phyloP scores from a whole-genome alignment of 495 filamentous ascomycete genomes.

The Penicillium macrosclerotiorum region DNA sequence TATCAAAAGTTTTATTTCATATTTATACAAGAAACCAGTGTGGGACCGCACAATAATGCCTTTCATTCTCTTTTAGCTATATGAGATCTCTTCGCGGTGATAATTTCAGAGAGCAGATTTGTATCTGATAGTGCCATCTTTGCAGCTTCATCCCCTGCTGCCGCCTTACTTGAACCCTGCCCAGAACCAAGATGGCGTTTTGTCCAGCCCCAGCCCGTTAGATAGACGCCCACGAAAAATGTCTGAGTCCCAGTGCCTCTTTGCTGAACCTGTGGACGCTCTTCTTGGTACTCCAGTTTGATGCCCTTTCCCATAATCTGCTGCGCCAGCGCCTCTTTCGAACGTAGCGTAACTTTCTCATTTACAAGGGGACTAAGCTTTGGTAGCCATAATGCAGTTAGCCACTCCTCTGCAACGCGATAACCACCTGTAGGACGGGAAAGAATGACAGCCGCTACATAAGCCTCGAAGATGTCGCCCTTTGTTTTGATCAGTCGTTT shows the following conservation, averaged over 20 bases:
- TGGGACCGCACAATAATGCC: background rate
- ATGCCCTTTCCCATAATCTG: conserved; percentile 57
- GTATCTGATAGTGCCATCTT: conserved; percentile 59
- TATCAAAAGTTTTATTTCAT: no score
- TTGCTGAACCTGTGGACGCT: conserved; percentile 49
- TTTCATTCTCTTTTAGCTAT: conserved; percentile 8
- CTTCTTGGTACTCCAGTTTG: conserved; percentile 64
- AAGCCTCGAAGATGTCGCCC: conserved; percentile 87
- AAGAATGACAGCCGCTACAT: conserved; percentile 73
- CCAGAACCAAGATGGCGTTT: conserved; percentile 65
- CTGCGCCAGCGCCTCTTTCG: conserved; percentile 56
- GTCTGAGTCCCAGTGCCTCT: conserved; percentile 53
- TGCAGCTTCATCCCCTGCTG: conserved; percentile 72
- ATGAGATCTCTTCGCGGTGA: conserved; percentile 47
- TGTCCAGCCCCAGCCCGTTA: conserved; percentile 71
- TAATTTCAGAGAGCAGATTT: conserved; percentile 54
- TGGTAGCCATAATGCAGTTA: conserved; percentile 67
- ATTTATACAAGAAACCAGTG: no score
- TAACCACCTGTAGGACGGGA: conserved; percentile 61
- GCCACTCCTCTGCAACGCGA: conserved; percentile 59
- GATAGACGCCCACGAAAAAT: conserved; percentile 68
- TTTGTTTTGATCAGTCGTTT: conserved; percentile 65
- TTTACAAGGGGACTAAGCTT: conserved; percentile 31
- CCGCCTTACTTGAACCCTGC: conserved; percentile 65
- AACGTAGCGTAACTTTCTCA: conserved; percentile 36